Base-by-base conservation (phyloP, 805 yeast genomes). In the Candida methanosorbosa region DNA sequence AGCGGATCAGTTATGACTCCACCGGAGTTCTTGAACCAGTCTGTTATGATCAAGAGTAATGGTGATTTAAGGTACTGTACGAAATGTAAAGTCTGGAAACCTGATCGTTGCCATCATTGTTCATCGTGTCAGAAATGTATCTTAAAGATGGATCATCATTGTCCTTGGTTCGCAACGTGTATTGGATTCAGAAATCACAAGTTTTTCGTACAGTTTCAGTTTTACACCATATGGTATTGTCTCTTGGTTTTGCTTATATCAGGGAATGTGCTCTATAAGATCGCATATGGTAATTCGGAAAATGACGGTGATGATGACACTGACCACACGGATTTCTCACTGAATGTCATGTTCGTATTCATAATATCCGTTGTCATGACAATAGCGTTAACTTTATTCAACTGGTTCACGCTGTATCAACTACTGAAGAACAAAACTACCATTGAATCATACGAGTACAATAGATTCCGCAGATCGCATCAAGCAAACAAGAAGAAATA, bases 111-210 rank as follows among this genome's bases (percentile, higher is more conserved):
- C 35, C 80, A 73, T 45, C 80, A 73, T 49, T 73, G 80, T 47
- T 66, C 75, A 1, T 43, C 66, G 13, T 69, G 76, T 37, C 56
- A 59, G 3, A 52, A 43, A 36, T 73, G 80, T 50, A 52, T 70
- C 2, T 48, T 73, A 27, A 46, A 61, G 29, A 73, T 73, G 79
- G 79, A 73, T 52, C 80, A 73, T 43, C 77, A 73, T 49, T 73
- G 80, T 43, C 97, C 97, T 0, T 90, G 97, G 97, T 86, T 87
- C 56, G 79, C 94, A 2, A 66, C 75, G 5, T 88, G 97, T 55
- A 72, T 90, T 38, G 97, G 97, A 0, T 81, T 74, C 57, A 61
- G 61, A 20, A 90, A 90, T 57, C 87, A 83, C 43, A 82, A 86
- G 57, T 73, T 64, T 52, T 90, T 88, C 50, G 54, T 85, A 19